A percentile compares a stretch with the other conserved stretches of the same genome.
These are phyloP conservation scores for Chrysoporthe deuterocubensis DNA, from an alignment of 2,329 filamentous ascomycete genomes.

Conservation along the genomic window DNA sequence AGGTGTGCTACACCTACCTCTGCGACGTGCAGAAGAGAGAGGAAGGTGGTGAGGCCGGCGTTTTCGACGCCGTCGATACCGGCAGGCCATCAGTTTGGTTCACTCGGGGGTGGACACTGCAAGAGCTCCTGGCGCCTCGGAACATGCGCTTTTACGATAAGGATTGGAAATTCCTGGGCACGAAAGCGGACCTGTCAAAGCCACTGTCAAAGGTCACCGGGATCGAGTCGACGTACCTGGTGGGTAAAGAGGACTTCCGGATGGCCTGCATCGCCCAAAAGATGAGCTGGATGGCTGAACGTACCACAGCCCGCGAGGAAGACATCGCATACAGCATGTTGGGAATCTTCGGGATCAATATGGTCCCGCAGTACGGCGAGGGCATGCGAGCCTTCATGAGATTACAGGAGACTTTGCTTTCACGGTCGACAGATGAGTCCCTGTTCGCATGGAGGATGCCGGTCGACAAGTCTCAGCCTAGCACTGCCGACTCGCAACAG, in stretches of 20 bases:
- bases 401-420: conserved; percentile 11
- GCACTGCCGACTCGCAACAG: not conserved
- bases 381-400: conserved; percentile 11
- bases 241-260: conserved; percentile 27
- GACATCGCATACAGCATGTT: conserved; percentile 15
- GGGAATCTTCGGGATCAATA: conserved; percentile 1
- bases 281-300: conserved; percentile 11
- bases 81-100: conserved; percentile 11
- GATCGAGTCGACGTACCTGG: not conserved
- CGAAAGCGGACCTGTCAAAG: not conserved
- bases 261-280: conserved; percentile 4
- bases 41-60: not conserved
- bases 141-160: conserved; percentile 29
- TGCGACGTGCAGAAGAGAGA: conserved; percentile 16
- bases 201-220: not conserved
- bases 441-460: conserved; percentile 16
- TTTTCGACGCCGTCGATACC: not conserved
- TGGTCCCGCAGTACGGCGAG: conserved; percentile 16
- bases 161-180: conserved; percentile 24
- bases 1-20: conserved; percentile 16
- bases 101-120: conserved; percentile 24
- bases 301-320: conserved; percentile 16
- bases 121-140: conserved; percentile 28
- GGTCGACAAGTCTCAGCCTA: not conserved
- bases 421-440: conserved; percentile 9